These are phyloP conservation scores for Cucumis melo DNA, from an alignment of 306 rosid genomes.

Conservation along the genomic window DNA sequence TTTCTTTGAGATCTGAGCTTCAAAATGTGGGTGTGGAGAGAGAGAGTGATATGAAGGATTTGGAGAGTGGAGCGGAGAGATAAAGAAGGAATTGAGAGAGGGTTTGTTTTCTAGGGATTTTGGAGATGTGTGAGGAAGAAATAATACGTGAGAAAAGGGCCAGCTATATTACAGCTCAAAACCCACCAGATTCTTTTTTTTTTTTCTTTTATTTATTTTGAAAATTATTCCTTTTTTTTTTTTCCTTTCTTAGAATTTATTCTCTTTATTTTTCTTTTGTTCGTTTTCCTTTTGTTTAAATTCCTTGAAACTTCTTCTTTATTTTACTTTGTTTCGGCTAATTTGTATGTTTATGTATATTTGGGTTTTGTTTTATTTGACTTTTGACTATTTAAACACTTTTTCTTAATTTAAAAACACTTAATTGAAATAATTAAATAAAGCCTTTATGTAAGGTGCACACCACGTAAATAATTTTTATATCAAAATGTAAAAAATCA, in stretches of 20 bases:
- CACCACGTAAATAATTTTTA: no score
- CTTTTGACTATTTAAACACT: no score
- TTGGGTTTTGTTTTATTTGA: no score
- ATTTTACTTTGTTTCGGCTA: neutral
- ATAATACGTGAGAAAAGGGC: conserved; percentile 24
- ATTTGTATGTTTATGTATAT: neutral
- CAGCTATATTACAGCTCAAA: conserved; percentile 96
- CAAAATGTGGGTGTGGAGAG: neutral
- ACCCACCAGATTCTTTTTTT: conserved; percentile 39
- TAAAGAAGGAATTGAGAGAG: neutral
- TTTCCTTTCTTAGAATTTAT: neutral
- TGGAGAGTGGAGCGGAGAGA: conserved; percentile 7
- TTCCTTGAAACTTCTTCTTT: neutral
- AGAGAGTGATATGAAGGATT: neutral
- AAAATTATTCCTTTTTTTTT: neutral
- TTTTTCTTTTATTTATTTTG: neutral
- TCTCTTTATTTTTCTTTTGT: neutral
- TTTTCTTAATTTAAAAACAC: no score
- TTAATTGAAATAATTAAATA: no score
- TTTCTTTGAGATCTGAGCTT: conserved; percentile 18
- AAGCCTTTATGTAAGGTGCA: accelerated
- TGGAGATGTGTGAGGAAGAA: conserved; percentile 35
- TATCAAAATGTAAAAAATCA: no score
- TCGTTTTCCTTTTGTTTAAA: neutral
- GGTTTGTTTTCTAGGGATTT: conserved; percentile 42